phyloP scores from a whole-genome alignment of 140 eudicot species.

The Anethum foeniculum region DNA sequence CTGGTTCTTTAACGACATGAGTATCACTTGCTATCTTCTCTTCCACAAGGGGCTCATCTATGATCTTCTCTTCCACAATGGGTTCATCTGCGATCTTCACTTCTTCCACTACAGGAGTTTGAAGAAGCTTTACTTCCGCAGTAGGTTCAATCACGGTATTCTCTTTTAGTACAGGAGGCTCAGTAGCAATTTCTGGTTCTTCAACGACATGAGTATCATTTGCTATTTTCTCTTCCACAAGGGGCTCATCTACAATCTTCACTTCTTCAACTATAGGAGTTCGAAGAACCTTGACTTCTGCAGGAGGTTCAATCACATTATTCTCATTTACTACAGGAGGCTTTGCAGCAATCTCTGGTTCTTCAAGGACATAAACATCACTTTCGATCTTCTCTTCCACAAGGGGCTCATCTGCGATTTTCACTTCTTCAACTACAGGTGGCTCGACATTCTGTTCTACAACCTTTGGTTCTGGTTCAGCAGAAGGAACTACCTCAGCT shows the following conservation, averaged over 20 bases:
- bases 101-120: background rate
- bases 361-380: background rate
- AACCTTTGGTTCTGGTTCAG: slow-evolving; percentile 17
- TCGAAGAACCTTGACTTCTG: background rate
- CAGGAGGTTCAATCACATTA: background rate
- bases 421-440: slow-evolving; percentile 13
- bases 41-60: background rate
- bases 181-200: background rate
- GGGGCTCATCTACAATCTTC: slow-evolving; percentile 19
- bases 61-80: no score
- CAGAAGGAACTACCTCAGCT: background rate
- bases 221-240: background rate
- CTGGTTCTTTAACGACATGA: background rate
- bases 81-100: slow-evolving; percentile 11
- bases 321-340: slow-evolving; percentile 1
- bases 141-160: background rate
- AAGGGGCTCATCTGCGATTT: slow-evolving; percentile 12
- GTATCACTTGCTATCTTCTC: background rate
- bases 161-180: slow-evolving; percentile 4
- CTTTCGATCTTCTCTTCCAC: background rate
- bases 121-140: background rate
- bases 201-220: background rate
- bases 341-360: background rate
- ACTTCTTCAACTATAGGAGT: slow-evolving; percentile 15
- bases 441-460: slow-evolving; percentile 17